Conservation (phyloP, 2,329 filamentous ascomycete species). For the Corinectria fuckeliana region DNA sequence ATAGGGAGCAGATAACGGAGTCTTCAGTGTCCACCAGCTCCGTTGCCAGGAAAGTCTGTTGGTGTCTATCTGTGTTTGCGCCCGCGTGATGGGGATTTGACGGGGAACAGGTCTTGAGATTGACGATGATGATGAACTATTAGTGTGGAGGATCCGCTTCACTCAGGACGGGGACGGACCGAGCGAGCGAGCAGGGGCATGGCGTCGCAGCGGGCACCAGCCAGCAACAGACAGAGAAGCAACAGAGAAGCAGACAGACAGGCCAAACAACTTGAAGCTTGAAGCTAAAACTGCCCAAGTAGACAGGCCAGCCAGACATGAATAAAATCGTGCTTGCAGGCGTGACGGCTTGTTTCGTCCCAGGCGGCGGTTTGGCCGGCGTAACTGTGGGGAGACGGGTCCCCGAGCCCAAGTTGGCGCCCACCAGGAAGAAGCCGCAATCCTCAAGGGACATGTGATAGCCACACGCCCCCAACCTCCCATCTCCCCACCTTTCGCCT, state of each 20-base stretch:
- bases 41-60: neutral
- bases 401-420: slow-evolving; percentile 15
- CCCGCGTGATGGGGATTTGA: slow-evolving; percentile 8
- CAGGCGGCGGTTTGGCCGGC: slow-evolving; percentile 63
- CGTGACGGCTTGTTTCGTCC: slow-evolving; percentile 45
- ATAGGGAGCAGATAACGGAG: neutral
- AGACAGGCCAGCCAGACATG: slow-evolving; percentile 6
- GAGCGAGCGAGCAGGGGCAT: slow-evolving; percentile 9
- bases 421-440: slow-evolving; percentile 9
- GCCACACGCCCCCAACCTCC: neutral
- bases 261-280: too few relatives aligned
- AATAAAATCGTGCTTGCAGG: slow-evolving; percentile 19
- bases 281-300: too few relatives aligned
- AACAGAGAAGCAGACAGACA: neutral
- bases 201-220: neutral
- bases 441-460: neutral
- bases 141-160: neutral
- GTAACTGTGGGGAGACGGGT: slow-evolving; percentile 58
- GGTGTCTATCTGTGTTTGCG: slow-evolving; percentile 2
- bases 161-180: slow-evolving; percentile 16
- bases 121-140: slow-evolving; percentile 7
- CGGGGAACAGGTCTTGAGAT: neutral
- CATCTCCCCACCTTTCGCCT: neutral
- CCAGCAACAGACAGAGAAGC: neutral
- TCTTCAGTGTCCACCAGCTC: neutral